These are phyloP conservation scores for Diaporthe sp. DNA, from an alignment of 2,329 filamentous ascomycete species.

Conservation along the genomic window DNA sequence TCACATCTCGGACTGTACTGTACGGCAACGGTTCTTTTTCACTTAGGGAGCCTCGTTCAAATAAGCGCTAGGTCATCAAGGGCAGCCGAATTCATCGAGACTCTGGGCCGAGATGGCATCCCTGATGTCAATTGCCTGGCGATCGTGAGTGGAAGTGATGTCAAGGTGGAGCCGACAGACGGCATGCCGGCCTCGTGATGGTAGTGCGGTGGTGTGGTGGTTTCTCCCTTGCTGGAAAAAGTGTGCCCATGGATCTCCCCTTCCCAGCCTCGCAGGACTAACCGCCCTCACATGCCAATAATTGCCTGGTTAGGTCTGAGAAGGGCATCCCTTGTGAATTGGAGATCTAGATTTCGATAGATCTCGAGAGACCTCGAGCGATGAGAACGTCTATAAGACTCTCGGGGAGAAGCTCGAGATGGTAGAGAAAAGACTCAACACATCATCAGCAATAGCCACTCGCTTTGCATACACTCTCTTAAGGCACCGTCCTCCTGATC, in stretches of 20 bases:
- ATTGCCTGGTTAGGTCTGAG: slow-evolving; percentile 20
- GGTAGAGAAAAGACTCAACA: not conserved
- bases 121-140: slow-evolving; percentile 1
- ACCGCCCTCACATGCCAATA: slow-evolving; percentile 34
- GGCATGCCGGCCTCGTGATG: slow-evolving; percentile 27
- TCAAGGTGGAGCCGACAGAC: slow-evolving; percentile 6
- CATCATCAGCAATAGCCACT: slow-evolving; percentile 31
- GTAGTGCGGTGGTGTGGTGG: slow-evolving; percentile 18
- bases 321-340: slow-evolving; percentile 37
- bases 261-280: slow-evolving; percentile 16
- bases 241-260: slow-evolving; percentile 24
- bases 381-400: slow-evolving; percentile 34
- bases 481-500: not conserved
- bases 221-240: slow-evolving; percentile 38
- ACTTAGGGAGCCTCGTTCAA: slow-evolving; percentile 31
- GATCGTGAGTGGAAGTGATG: slow-evolving; percentile 29
- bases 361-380: not conserved
- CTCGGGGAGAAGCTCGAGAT: slow-evolving; percentile 28
- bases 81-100: slow-evolving; percentile 30
- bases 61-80: slow-evolving; percentile 38
- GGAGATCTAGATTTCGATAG: slow-evolving; percentile 4
- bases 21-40: slow-evolving; percentile 21
- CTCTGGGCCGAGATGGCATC: slow-evolving; percentile 2
- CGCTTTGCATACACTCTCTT: slow-evolving; percentile 31
- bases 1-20: slow-evolving; percentile 31